Base-by-base conservation (phyloP, 176 grass and related monocot species). In the Bothriochloa decipiens region DNA sequence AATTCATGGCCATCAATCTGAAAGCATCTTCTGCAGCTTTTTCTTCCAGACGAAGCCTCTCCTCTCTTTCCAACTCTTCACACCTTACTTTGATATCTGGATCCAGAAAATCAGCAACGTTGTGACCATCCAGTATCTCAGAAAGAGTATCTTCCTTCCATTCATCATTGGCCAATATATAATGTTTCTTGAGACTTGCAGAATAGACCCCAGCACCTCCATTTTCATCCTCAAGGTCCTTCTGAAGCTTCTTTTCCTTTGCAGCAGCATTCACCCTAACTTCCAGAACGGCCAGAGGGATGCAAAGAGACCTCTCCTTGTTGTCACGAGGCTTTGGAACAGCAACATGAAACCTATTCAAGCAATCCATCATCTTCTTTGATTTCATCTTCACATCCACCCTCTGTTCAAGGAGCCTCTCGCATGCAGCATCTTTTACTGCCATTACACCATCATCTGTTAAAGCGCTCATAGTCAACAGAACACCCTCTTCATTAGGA, bases 201-300 rank as follows among this genome's bases (percentile, higher is more conserved):
- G 93, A 95, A 92, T 95, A 95, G 28, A 95, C 90, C 12, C 93
- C 93, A 84, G 93, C 90, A 84, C 90, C 93, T 81, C 93, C 93
- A 90, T 90, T 92, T 72, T 90, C 90, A 63, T 90, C 69, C 87
- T 89, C 87, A 33, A 85, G 16, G 83, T 87, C 87, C 70, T 87
- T 87, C 81, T 94, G 84, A 33, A 91, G 92, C 70, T 91, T 91
- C 73, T 68, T 86, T 68, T 91, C 87, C 64, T 91, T 91, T 18
- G 84, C 81, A 79, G 67, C 83, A 82, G 70, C 83, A 65, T 70
- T 43, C 25, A 25, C 84, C 6, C 73, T 78, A 71, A 72, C 83
- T 85, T 89, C 88, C 6, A 85, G 2, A 64, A 89, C 83, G 71
- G 72, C 41, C 20, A 61, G 72, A 85, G 83, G 83, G 23, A 89